Evolutionary conservation across 2,329 filamentous ascomycete species (phyloP).

Genomic region (Fusarium sp.): DNA sequence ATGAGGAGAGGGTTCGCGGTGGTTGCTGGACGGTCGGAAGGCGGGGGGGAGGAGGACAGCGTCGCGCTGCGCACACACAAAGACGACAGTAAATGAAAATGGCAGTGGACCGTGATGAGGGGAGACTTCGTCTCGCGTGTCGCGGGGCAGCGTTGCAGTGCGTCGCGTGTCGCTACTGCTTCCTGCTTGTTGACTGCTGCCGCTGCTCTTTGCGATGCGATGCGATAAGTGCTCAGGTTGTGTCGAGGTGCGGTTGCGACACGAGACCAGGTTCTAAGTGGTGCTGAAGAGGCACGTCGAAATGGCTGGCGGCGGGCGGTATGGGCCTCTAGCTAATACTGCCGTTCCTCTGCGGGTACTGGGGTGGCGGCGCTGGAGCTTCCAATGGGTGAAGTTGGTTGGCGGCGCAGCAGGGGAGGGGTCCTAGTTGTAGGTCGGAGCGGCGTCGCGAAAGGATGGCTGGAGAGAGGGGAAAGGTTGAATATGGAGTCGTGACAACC

Average conservation of each 20-base stretch:
- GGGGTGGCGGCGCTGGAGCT: conserved; percentile 27
- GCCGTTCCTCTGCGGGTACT: conserved; percentile 36
- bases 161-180: conserved; percentile 31
- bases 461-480: conserved; percentile 27
- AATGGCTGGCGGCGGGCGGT: conserved; percentile 36
- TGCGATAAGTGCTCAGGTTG: conserved; percentile 38
- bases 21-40: conserved; percentile 35
- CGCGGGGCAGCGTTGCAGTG: conserved; percentile 34
- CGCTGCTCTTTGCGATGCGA: conserved; percentile 32
- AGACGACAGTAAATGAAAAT: not conserved
- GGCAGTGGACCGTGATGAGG: conserved; percentile 15
- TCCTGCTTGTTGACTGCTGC: conserved; percentile 31
- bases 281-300: conserved; percentile 34
- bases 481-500: conserved; percentile 22
- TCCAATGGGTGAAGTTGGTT: conserved; percentile 32
- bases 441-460: conserved; percentile 21
- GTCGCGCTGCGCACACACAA: conserved; percentile 34
- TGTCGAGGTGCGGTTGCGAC: conserved; percentile 43
- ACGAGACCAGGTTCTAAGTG: conserved; percentile 45
- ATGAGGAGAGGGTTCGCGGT: conserved; percentile 17
- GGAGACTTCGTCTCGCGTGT: conserved; percentile 34
- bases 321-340: conserved; percentile 38
- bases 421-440: conserved; percentile 30
- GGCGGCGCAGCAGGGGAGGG: conserved; percentile 38
- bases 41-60: conserved; percentile 39